These are phyloP conservation scores for Rugonectria rugulosa DNA, from an alignment of 2,329 filamentous ascomycete species.

Conservation along the genomic window DNA sequence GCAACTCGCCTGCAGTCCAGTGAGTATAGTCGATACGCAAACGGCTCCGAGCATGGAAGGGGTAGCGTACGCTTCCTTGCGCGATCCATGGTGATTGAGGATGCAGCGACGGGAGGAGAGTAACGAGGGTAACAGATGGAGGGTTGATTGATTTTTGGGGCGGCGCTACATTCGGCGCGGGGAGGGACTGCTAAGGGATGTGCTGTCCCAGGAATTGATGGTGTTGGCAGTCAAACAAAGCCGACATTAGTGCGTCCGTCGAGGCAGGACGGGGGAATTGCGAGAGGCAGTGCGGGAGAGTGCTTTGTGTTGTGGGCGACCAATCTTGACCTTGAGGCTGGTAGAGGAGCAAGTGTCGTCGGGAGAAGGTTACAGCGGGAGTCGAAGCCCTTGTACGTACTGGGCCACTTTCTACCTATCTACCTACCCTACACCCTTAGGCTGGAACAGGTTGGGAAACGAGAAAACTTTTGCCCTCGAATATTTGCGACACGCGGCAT, in stretches of 20 bases:
- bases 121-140: slow-evolving; percentile 27
- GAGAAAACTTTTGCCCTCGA: no score
- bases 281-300: slow-evolving; percentile 28
- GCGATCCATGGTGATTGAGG: slow-evolving; percentile 66
- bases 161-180: slow-evolving; percentile 57
- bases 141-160: slow-evolving; percentile 30
- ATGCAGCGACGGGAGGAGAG: slow-evolving; percentile 33
- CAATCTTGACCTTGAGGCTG: slow-evolving; percentile 22
- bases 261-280: slow-evolving; percentile 35
- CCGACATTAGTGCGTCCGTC: slow-evolving; percentile 50
- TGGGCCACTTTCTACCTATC: neutral
- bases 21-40: slow-evolving; percentile 24
- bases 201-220: slow-evolving; percentile 46
- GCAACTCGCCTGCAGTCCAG: slow-evolving; percentile 76
- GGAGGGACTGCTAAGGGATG: slow-evolving; percentile 52
- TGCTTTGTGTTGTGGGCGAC: slow-evolving; percentile 30
- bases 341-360: slow-evolving; percentile 19
- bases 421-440: neutral
- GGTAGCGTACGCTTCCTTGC: slow-evolving; percentile 65
- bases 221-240: slow-evolving; percentile 45
- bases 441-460: no score
- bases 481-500: no score
- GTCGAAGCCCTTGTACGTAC: neutral
- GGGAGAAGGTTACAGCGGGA: slow-evolving; percentile 10
- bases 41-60: neutral